Base-by-base conservation (phyloP, 2,329 filamentous ascomycete genomes). In the Cladosporium oxysporum region DNA sequence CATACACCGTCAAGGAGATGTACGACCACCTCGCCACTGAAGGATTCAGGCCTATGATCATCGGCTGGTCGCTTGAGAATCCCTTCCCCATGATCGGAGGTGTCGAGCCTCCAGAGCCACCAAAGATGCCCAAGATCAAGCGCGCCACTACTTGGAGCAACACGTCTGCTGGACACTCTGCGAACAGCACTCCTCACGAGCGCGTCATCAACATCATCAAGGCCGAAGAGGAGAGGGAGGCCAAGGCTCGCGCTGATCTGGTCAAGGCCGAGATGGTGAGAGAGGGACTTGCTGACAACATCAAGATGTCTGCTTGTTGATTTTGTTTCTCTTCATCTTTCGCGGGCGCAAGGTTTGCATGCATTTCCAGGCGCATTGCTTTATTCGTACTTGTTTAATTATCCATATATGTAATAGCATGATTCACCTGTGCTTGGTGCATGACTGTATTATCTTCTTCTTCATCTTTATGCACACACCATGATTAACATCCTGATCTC, bases 11-110 rank as follows among this genome's bases (percentile, higher is more conserved):
- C 11, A 73, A 74, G 57, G 74, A 76, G 18, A 76, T 75, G 73
- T 75, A 75, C 66, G 73, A 76, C 62, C 70, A 69, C 5, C 72
- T 76, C 10, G 71, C 72, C 26, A 65, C 66, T 23, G 66, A 72
- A 64, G 74, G 74, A 18, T 75, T 75, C 66, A 70, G 75, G 11
- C 75, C 75, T 6, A 72, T 75, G 69, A 67, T 76, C 11, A 59
- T 75, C 18, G 75, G 75, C 57, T 76, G 71, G 67, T 71, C 69
- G 1, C 71, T 69, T 31, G 75, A 76, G 66, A 76, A 76, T 65
- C 75, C 75, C 0, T 76, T 74, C 52, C 75, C 74, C 3, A 75
- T 75, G 74, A 71, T 76, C 11, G 75, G 75, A 12, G 75, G 75
- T 18, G 65, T 67, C 5, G 72, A 74, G 61, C 75, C 75, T 18